These are phyloP conservation scores for Volutella citrinella DNA, from an alignment of 2,329 filamentous ascomycete species.

Conservation along the genomic window DNA sequence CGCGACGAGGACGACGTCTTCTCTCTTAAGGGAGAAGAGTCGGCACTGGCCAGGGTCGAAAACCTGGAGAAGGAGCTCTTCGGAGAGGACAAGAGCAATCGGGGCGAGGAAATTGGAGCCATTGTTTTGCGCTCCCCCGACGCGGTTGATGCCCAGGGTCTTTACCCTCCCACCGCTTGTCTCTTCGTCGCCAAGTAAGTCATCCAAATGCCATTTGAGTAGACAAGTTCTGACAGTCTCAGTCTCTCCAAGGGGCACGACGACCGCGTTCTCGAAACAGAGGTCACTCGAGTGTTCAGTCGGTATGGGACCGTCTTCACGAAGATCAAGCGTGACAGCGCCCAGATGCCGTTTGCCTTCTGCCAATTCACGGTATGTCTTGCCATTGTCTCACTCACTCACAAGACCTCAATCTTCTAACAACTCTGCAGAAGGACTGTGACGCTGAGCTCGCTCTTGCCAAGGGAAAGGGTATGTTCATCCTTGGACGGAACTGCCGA, in stretches of 20 bases:
- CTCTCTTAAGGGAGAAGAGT: background rate
- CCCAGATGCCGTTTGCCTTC: slow-evolving; percentile 62
- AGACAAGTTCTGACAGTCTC: background rate
- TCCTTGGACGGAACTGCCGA: slow-evolving; percentile 56
- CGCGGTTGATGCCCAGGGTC: slow-evolving; percentile 46
- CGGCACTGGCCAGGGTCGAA: background rate
- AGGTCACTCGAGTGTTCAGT: slow-evolving; percentile 51
- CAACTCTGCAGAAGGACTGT: slow-evolving; percentile 43
- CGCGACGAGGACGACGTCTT: background rate
- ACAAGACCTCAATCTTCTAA: no score
- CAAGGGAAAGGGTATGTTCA: slow-evolving; percentile 44
- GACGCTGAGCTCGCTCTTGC: slow-evolving; percentile 49
- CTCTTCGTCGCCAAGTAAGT: slow-evolving; percentile 67
- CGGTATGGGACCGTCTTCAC: slow-evolving; percentile 56
- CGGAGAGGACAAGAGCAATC: background rate
- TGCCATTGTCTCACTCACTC: no score
- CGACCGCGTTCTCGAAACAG: slow-evolving; percentile 50
- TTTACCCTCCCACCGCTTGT: slow-evolving; percentile 54
- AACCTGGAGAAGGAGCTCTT: background rate
- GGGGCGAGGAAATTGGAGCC: background rate
- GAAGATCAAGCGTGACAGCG: slow-evolving; percentile 59
- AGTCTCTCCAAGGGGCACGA: slow-evolving; percentile 51
- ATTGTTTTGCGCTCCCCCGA: background rate
- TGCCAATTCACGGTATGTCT: slow-evolving; percentile 57
- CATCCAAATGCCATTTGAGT: background rate